phyloP scores from a whole-genome alignment of 768 basidiomycete genomes.

The Tylopilus subfusipes region DNA sequence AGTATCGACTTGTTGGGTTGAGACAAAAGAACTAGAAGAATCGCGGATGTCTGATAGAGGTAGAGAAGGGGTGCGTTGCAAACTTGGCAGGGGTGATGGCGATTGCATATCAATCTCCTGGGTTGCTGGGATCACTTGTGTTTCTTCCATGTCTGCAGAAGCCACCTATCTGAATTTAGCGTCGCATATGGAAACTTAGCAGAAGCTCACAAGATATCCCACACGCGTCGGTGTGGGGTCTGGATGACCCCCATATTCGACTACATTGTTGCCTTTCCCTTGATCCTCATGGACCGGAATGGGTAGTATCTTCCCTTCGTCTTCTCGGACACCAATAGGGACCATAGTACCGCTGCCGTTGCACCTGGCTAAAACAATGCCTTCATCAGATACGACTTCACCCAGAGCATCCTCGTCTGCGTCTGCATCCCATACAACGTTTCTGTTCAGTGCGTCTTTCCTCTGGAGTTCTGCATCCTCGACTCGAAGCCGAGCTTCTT shows the following conservation, averaged over 20 bases:
- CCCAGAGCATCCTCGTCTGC: conserved; percentile 58
- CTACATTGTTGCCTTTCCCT: conserved; percentile 1
- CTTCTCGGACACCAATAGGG: conserved; percentile 58
- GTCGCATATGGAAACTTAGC: neutral
- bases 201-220: conserved; percentile 48
- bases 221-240: conserved; percentile 53
- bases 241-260: conserved; percentile 47
- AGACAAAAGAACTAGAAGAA: conserved; percentile 15
- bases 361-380: conserved; percentile 26
- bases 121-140: conserved; percentile 43
- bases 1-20: conserved; percentile 36
- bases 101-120: conserved; percentile 29
- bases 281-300: conserved; percentile 28
- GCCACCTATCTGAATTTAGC: conserved; percentile 13
- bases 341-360: conserved; percentile 18
- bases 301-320: conserved; percentile 52
- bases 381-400: conserved; percentile 40
- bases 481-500: conserved; percentile 52
- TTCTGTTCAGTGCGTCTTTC: conserved; percentile 58
- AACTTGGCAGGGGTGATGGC: conserved; percentile 18
- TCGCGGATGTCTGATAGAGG: conserved; percentile 29
- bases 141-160: conserved; percentile 42
- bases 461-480: conserved; percentile 58
- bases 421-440: conserved; percentile 63
- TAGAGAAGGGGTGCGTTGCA: conserved; percentile 14